Base-by-base conservation (phyloP, 2,329 filamentous ascomycete species). In the Paecilomyces sp. region DNA sequence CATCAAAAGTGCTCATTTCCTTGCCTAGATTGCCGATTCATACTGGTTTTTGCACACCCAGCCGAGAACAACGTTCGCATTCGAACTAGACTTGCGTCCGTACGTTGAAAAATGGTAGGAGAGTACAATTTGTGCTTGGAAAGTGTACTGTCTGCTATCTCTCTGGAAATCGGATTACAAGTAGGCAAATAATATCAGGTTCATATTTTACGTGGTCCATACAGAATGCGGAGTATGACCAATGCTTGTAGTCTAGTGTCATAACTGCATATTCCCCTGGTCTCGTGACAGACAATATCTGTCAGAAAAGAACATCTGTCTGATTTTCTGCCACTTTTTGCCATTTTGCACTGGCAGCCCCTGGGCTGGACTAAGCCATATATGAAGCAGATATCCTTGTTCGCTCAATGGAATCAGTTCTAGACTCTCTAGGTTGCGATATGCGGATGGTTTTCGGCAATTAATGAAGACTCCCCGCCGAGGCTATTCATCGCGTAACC, bases 1-100 rank as follows among this genome's bases (percentile, higher is more conserved):
- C 52, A 18, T 4, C 25, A 51, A 53, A 56, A 22, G 30, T 54
- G 25, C 11, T 22, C 31, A 31, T 22, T 54, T 28, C 30, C 11
- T 18, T 50, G 22, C 3, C 31, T 63, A 93, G 86, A 95, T 96
- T 79, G 91, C 91, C 11, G 90, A 95, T 64, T 84, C 85, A 11
- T 96, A 96, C 69, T 96, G 91, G 90, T 80, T 88, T 70, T 71
- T 96, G 68, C 91, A 96, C 70, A 88, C 86, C 0, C 91, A 96
- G 77, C 89, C 88, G 33, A 83, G 85, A 65, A 90, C 88, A 5
- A 85, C 85, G 1, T 95, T 93, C 68, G 92, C 90, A 0, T 90
- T 90, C 70, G 90, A 95, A 76, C 74, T 95, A 66, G 91, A 95
- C 74, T 77, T 92, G 31, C 80, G 91, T 63, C 91, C 91, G 1